Percentiles rank a stretch among this genome's conserved stretches.
Conservation (phyloP, 2,329 filamentous ascomycete species). For the Ophiocordyceps unilateralis region DNA sequence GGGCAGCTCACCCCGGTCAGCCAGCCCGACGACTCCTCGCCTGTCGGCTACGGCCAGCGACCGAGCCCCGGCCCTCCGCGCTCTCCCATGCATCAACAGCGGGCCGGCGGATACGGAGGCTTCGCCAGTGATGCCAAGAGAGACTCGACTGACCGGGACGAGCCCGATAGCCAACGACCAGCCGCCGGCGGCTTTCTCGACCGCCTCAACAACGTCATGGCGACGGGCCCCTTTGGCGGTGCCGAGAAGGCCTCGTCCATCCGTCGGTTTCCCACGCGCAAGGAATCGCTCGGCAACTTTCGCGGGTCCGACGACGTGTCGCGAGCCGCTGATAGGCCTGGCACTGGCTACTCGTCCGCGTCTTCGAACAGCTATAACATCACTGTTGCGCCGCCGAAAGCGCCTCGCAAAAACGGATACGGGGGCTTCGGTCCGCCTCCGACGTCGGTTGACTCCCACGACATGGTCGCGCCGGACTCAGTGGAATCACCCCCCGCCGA, state of each 20-base stretch:
- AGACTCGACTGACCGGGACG: not conserved
- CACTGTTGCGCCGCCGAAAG: slow-evolving; percentile 17
- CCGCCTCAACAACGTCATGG: slow-evolving; percentile 43
- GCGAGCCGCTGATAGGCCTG: slow-evolving; percentile 1
- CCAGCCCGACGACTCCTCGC: slow-evolving; percentile 43
- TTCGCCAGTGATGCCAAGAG: slow-evolving; percentile 11
- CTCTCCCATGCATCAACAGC: slow-evolving; percentile 2
- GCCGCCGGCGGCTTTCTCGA: slow-evolving; percentile 26
- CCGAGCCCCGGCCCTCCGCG: slow-evolving; percentile 11
- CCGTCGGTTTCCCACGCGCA: slow-evolving; percentile 14
- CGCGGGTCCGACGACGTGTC: slow-evolving; percentile 2
- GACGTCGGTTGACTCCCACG: slow-evolving; percentile 18
- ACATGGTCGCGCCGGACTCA: slow-evolving; percentile 18
- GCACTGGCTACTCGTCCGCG: slow-evolving; percentile 11
- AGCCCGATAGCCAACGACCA: slow-evolving; percentile 1
- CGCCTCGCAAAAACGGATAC: slow-evolving; percentile 34
- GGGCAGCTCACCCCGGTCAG: slow-evolving; percentile 48
- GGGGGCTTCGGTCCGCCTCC: slow-evolving; percentile 37
- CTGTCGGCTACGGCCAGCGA: slow-evolving; percentile 23
- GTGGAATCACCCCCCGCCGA: slow-evolving; percentile 19
- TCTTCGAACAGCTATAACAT: slow-evolving; percentile 16
- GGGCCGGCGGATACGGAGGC: slow-evolving; percentile 32
- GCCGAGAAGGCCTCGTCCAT: slow-evolving; percentile 16
- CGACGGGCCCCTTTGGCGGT: slow-evolving; percentile 47
- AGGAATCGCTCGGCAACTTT: slow-evolving; percentile 10